A percentile compares a stretch with the other conserved stretches of the same genome.
Conservation (phyloP, 768 basidiomycete genomes). For the Lentinula detonsa region DNA sequence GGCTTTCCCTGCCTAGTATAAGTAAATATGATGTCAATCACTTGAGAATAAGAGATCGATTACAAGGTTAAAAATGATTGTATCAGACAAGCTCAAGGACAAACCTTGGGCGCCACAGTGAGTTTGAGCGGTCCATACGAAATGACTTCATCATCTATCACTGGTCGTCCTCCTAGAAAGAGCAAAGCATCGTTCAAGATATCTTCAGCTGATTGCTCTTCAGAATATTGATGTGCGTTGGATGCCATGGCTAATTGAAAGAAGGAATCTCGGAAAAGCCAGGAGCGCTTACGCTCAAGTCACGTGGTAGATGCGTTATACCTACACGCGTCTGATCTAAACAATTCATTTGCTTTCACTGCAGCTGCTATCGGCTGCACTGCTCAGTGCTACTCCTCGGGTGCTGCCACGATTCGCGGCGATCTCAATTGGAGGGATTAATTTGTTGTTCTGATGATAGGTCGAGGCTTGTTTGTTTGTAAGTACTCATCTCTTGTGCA, state of each 20-base stretch:
- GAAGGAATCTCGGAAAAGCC: background rate
- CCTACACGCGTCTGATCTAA: background rate
- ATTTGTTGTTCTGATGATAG: background rate
- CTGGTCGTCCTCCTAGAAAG: constrained; percentile 41
- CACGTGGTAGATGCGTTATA: background rate
- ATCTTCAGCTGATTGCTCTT: constrained; percentile 28
- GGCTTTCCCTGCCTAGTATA: constrained; percentile 33
- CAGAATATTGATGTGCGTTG: constrained; percentile 12
- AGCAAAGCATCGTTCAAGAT: constrained; percentile 47
- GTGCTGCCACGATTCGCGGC: background rate
- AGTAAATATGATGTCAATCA: constrained; percentile 1
- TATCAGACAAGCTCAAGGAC: constrained; percentile 6
- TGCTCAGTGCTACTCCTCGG: background rate
- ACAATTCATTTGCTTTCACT: no score
- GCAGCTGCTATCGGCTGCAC: background rate
- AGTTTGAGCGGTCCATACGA: constrained; percentile 49
- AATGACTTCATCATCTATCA: constrained; percentile 37
- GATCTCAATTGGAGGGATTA: background rate
- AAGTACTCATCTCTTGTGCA: background rate
- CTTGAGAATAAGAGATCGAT: background rate
- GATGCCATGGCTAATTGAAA: background rate
- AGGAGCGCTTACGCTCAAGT: background rate
- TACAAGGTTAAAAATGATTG: background rate
- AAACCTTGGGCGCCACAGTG: constrained; percentile 55
- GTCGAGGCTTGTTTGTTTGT: background rate